phyloP scores from a whole-genome alignment of 2,329 filamentous ascomycete species.

The Penicillium griseofulvum region DNA sequence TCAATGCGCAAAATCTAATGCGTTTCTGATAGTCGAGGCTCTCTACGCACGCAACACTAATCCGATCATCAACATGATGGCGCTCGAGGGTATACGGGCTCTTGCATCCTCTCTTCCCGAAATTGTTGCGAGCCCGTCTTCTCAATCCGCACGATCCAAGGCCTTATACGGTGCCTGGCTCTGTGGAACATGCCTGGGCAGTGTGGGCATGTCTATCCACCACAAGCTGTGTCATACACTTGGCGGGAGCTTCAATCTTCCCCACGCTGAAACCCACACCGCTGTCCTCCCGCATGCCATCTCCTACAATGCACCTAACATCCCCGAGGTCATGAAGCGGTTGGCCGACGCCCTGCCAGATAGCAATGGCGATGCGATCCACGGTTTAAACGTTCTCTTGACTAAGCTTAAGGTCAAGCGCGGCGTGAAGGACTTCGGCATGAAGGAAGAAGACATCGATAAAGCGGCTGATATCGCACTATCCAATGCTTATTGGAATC shows the following conservation, averaged over 20 bases:
- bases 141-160: conserved; percentile 48
- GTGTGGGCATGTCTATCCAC: conserved; percentile 62
- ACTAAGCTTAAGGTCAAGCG: conserved; percentile 54
- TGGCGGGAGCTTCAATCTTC: conserved; percentile 62
- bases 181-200: conserved; percentile 60
- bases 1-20: neutral
- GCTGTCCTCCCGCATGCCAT: conserved; percentile 62
- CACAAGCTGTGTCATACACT: conserved; percentile 67
- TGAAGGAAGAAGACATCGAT: conserved; percentile 61
- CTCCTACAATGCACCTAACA: conserved; percentile 59
- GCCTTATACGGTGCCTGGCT: conserved; percentile 66
- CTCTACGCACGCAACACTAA: conserved; percentile 62
- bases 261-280: conserved; percentile 65
- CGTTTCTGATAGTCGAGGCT: conserved; percentile 52
- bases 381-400: conserved; percentile 57
- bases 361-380: conserved; percentile 58
- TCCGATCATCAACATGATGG: conserved; percentile 59
- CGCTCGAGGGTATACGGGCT: conserved; percentile 55
- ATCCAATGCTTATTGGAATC: conserved; percentile 60
- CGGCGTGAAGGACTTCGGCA: conserved; percentile 54
- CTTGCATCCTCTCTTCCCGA: conserved; percentile 55
- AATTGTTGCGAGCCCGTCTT: conserved; percentile 49
- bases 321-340: conserved; percentile 53
- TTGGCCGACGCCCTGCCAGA: conserved; percentile 56
- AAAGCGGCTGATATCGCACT: conserved; percentile 60